Base-by-base conservation (phyloP, 1,284 basidiomycete species). In the Ceratorhiza oryzae-sativae region DNA sequence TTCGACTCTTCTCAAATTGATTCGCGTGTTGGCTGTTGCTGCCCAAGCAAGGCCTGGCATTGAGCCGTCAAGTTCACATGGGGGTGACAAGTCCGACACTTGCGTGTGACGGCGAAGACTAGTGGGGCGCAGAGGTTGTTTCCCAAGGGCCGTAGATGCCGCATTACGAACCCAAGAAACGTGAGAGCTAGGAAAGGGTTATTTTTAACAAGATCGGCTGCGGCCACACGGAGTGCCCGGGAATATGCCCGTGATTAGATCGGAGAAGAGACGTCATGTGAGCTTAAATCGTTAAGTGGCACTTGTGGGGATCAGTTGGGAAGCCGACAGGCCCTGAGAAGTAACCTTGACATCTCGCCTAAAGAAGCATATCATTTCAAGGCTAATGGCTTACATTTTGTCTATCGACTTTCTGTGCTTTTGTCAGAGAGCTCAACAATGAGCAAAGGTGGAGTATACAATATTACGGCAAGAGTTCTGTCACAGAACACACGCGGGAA, bases 201-300 rank as follows among this genome's bases (percentile, higher is more conserved):
- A 32, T 55, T 55, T 12, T 18, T 15, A 34, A 30, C 13, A 39
- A 27, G 8, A 25, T 27, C 20, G 4, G 23, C 3, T 20, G 30
- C 34, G 23, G 5, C 23, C 34, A 55, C 34, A 55, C 34, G 10
- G 15, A 55, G 51, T 18, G 30, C 13, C 18, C 27, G 30, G 51
- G 3, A 6, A 2, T 9, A 8, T 5, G 2, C 9, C 15, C 15
- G 5, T 30, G 10, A 45, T 45, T 18, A 45, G n/a, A 18, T 3
- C 34, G 8, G 30, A 55, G 51, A 55, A 55, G 51, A 55, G 51
- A 55, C 30, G 51, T 55, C 51, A 55, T 55, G 27, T 55, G 51
- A 55, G 51, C 51, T 55, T 55, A 30, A 55, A 34, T 32, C 51
- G 8, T 25, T 6, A 32, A 1, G 15, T 55, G 51, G 51, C 27